Percentiles rank a stretch among this genome's conserved stretches.
Evolutionary conservation across 805 yeast genomes (phyloP).

Genomic region (Candida coquimbonensis): DNA sequence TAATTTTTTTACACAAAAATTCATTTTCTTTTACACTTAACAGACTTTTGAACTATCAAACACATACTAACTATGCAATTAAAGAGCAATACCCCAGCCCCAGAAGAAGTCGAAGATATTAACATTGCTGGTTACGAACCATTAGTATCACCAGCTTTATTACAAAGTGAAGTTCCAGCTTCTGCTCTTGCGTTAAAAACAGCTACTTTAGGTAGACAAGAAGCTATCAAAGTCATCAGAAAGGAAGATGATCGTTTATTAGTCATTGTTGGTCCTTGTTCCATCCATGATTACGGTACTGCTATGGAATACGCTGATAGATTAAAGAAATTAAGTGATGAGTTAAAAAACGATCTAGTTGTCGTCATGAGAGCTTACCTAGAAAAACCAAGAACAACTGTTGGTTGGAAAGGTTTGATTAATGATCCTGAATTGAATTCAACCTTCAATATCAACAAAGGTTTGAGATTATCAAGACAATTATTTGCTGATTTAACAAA

Average conservation of each 20-base stretch:
- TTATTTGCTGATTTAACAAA: conserved; percentile 76
- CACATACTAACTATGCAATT: conserved; percentile 3
- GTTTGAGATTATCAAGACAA: conserved; percentile 79
- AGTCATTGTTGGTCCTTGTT: conserved; percentile 94
- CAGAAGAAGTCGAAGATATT: conserved; percentile 52
- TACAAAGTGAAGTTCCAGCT: conserved; percentile 80
- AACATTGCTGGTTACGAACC: conserved; percentile 90
- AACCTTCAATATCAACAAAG: conserved; percentile 91
- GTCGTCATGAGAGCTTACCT: conserved; percentile 95
- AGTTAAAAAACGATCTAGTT: conserved; percentile 67
- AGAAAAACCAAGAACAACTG: conserved; percentile 98
- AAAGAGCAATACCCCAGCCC: conserved; percentile 13
- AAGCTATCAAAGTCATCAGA: conserved; percentile 64
- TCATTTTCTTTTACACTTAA: too few species aligned
- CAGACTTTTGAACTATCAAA: neutral
- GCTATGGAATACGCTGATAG: conserved; percentile 83
- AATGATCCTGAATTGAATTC: conserved; percentile 95
- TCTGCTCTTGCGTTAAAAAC: conserved; percentile 45
- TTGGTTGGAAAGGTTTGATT: conserved; percentile 98
- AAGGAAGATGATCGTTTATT: conserved; percentile 78
- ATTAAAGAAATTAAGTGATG: conserved; percentile 59
- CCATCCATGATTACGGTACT: conserved; percentile 85
- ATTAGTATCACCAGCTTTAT: conserved; percentile 82
- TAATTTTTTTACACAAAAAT: too few species aligned
- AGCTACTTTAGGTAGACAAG: conserved; percentile 72